Conservation (phyloP, 2,329 filamentous ascomycete genomes). For the Phyllosticta citriasiana region DNA sequence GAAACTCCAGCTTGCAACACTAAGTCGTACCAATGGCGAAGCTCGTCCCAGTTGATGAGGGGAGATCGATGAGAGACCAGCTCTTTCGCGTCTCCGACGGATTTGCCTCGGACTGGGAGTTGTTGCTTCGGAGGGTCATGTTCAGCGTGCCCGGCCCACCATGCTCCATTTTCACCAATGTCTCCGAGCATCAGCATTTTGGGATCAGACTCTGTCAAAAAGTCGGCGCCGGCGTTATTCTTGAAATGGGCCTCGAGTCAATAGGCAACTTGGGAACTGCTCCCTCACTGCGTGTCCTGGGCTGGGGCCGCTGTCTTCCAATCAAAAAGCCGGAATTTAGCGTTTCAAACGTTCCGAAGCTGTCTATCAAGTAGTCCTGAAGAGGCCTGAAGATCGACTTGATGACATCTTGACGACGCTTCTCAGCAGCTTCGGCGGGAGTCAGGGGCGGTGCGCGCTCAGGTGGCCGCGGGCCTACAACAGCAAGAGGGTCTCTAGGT, state of each 20-base stretch:
- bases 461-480: background rate
- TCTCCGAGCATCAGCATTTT: conserved; percentile 66
- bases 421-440: conserved; percentile 17
- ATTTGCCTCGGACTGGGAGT: background rate
- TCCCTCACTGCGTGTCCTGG: conserved; percentile 35
- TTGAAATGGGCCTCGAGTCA: background rate
- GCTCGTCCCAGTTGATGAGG: conserved; percentile 63
- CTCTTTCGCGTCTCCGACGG: background rate
- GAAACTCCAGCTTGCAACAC: conserved; percentile 56
- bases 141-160: conserved; percentile 58
- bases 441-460: conserved; percentile 13
- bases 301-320: conserved; percentile 31
- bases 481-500: background rate
- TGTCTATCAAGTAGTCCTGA: conserved; percentile 65
- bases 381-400: conserved; percentile 62
- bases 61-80: conserved; percentile 52
- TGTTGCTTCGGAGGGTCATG: conserved; percentile 2
- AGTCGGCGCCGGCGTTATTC: background rate
- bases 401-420: conserved; percentile 26
- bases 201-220: conserved; percentile 42
- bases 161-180: conserved; percentile 69
- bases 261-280: conserved; percentile 16
- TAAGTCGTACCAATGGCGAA: conserved; percentile 64
- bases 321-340: conserved; percentile 69
- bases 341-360: conserved; percentile 58